These are phyloP conservation scores for Pythium rishiriense DNA, from an alignment of 352 stramenopile genomes.

Conservation along the genomic window DNA sequence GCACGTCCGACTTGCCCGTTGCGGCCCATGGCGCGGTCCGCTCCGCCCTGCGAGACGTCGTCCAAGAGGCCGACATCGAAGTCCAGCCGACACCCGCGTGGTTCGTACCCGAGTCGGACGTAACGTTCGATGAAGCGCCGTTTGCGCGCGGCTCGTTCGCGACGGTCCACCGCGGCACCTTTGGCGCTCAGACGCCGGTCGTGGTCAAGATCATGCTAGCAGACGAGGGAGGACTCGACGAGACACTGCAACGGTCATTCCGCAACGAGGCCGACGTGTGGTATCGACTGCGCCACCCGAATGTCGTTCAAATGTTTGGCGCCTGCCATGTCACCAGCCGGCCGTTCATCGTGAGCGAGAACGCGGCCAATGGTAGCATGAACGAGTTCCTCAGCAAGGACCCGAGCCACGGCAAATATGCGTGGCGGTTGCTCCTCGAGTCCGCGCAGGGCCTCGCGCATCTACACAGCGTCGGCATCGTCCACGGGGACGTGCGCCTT, in stretches of 20 bases:
- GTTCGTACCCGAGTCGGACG: background rate
- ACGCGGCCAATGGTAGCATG: background rate
- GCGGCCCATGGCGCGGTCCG: background rate
- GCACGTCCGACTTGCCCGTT: background rate
- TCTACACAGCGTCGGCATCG: background rate
- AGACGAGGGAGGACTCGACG: background rate
- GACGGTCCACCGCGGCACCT: background rate
- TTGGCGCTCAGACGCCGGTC: background rate
- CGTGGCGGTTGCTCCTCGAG: background rate
- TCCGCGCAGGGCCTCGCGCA: background rate
- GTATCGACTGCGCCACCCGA: background rate
- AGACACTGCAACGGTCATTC: background rate
- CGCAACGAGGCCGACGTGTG: background rate
- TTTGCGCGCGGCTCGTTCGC: background rate
- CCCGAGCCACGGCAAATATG: background rate
- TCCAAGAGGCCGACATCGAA: background rate
- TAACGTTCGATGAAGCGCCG: background rate
- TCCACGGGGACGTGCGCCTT: background rate
- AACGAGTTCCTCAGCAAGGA: background rate
- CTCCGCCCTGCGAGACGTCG: background rate
- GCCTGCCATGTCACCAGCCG: background rate
- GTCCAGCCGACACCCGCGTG: background rate
- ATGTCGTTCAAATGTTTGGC: background rate
- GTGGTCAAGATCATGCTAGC: conserved; percentile 1
- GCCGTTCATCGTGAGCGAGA: background rate